Conservation (phyloP, 2,329 filamentous ascomycete genomes). For the Akanthomyces lecanii region DNA sequence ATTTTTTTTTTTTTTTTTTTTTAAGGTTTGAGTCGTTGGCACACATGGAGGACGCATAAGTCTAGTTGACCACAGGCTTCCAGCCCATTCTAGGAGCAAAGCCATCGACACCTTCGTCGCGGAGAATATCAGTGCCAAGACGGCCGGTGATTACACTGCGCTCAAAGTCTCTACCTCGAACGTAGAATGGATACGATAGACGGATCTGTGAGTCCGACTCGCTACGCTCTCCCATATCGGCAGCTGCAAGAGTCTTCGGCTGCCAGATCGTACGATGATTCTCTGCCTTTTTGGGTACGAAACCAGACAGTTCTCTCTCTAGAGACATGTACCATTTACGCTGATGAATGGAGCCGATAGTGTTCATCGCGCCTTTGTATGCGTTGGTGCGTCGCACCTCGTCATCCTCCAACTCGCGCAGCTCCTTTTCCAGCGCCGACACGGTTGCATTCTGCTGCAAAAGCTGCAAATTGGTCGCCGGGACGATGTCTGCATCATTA, state of each 20-base stretch:
- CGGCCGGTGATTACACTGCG: slow-evolving; percentile 64
- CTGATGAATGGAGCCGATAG: slow-evolving; percentile 63
- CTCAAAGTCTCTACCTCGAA: slow-evolving; percentile 57
- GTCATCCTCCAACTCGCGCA: slow-evolving; percentile 46
- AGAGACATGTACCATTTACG: slow-evolving; percentile 62
- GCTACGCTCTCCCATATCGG: background rate
- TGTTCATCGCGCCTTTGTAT: slow-evolving; percentile 62
- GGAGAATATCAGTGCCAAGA: slow-evolving; percentile 53
- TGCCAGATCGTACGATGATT: slow-evolving; percentile 20
- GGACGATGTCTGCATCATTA: slow-evolving; percentile 21
- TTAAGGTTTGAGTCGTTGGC: too few species aligned
- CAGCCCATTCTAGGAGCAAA: slow-evolving; percentile 59
- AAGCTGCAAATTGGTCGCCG: slow-evolving; percentile 11
- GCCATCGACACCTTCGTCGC: slow-evolving; percentile 54
- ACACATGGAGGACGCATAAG: background rate
- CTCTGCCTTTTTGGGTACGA: slow-evolving; percentile 36
- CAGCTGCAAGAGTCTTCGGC: background rate
- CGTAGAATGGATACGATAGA: slow-evolving; percentile 55
- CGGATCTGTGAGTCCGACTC: slow-evolving; percentile 19
- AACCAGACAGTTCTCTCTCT: slow-evolving; percentile 56
- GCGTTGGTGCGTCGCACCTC: slow-evolving; percentile 58
- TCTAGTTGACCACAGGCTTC: slow-evolving; percentile 42
- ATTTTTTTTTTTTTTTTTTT: too few species aligned
- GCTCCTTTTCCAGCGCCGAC: slow-evolving; percentile 38
- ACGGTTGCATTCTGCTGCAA: slow-evolving; percentile 15